These are phyloP conservation scores for Chrysoporthe austroafricana DNA, from an alignment of 2,329 filamentous ascomycete species.

Conservation along the genomic window DNA sequence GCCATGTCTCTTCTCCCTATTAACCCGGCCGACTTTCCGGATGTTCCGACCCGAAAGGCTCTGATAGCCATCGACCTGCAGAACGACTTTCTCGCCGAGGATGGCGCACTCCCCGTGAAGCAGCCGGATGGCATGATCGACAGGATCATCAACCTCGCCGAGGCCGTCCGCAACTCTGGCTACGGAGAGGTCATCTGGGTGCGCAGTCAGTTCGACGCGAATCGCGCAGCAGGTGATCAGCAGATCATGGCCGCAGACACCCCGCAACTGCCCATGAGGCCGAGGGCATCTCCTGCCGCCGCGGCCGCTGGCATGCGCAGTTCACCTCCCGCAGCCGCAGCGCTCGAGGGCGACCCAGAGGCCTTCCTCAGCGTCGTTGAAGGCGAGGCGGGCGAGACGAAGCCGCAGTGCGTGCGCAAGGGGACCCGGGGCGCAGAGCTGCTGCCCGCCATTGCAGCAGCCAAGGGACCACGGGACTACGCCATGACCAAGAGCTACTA, in stretches of 20 bases:
- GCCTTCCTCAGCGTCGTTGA: slow-evolving; percentile 38
- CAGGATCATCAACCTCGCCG: slow-evolving; percentile 67
- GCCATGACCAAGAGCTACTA: slow-evolving; percentile 75
- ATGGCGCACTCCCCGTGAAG: slow-evolving; percentile 69
- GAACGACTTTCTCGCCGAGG: slow-evolving; percentile 78
- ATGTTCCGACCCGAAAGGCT: slow-evolving; percentile 65
- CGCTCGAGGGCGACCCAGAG: slow-evolving; percentile 40
- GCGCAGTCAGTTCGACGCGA: slow-evolving; percentile 71
- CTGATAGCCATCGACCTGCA: slow-evolving; percentile 86
- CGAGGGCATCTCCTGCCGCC: slow-evolving; percentile 13
- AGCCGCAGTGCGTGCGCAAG: slow-evolving; percentile 48
- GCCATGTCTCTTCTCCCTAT: slow-evolving; percentile 54
- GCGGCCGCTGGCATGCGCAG: slow-evolving; percentile 35
- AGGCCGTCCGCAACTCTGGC: slow-evolving; percentile 72
- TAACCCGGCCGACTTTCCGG: slow-evolving; percentile 58
- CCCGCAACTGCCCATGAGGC: slow-evolving; percentile 31
- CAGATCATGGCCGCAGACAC: slow-evolving; percentile 51
- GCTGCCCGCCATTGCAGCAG: slow-evolving; percentile 45
- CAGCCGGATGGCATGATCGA: slow-evolving; percentile 69
- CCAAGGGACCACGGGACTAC: slow-evolving; percentile 53
- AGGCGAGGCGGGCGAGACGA: slow-evolving; percentile 32
- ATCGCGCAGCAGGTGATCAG: slow-evolving; percentile 59
- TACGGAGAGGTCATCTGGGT: slow-evolving; percentile 82
- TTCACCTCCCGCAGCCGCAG: slow-evolving; percentile 23
- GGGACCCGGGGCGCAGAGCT: slow-evolving; percentile 52